Conservation (phyloP, 768 basidiomycete species). For the Agaricus subrufescens region DNA sequence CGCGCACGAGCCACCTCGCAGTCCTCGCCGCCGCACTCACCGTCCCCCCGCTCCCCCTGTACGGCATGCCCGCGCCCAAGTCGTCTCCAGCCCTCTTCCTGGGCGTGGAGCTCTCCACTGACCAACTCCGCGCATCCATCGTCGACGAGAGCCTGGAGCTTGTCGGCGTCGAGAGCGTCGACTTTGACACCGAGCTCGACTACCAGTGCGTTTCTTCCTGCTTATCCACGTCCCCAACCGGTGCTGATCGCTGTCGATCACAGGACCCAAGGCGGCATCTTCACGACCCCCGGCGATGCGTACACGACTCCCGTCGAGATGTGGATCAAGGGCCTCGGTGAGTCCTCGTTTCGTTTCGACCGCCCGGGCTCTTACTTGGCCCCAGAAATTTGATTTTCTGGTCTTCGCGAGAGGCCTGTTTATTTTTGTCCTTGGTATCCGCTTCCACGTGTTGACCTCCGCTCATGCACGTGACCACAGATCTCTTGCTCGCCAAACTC, state of each 20-base stretch:
- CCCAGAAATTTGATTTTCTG: constrained; percentile 58
- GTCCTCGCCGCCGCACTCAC: background rate
- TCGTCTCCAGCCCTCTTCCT: constrained; percentile 60
- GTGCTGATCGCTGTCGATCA: constrained; percentile 12
- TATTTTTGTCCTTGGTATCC: constrained; percentile 18
- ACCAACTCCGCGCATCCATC: constrained; percentile 79
- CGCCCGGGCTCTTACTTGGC: constrained; percentile 10
- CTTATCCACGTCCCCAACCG: constrained; percentile 5
- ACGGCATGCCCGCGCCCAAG: constrained; percentile 37
- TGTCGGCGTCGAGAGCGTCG: constrained; percentile 76
- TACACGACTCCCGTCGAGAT: constrained; percentile 87
- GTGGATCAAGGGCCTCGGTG: constrained; percentile 87
- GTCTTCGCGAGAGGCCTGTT: constrained; percentile 23
- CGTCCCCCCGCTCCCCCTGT: background rate
- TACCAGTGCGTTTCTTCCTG: constrained; percentile 59
- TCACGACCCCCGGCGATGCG: constrained; percentile 81
- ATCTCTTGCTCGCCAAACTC: constrained; percentile 72
- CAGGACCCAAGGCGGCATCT: constrained; percentile 84
- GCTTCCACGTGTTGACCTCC: constrained; percentile 25
- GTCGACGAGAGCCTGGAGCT: constrained; percentile 81
- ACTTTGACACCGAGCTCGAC: constrained; percentile 81
- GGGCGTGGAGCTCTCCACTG: constrained; percentile 80
- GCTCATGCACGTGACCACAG: constrained; percentile 38
- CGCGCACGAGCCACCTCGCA: background rate
- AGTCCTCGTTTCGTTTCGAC: constrained; percentile 24